These are phyloP conservation scores for Kwoniella shandongensis DNA, from an alignment of 768 basidiomycete genomes.

Conservation along the genomic window DNA sequence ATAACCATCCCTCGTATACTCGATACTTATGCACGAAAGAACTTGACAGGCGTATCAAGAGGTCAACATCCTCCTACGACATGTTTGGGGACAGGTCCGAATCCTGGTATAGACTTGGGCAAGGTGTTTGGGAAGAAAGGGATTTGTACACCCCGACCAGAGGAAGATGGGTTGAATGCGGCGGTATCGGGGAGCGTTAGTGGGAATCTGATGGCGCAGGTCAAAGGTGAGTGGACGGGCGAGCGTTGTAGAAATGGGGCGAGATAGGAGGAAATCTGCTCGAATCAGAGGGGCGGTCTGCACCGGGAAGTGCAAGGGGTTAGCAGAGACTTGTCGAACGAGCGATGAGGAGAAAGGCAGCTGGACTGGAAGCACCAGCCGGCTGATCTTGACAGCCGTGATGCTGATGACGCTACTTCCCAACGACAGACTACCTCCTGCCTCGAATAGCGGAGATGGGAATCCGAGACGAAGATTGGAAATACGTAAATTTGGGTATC, in stretches of 20 bases:
- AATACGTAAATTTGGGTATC: conserved; percentile 48
- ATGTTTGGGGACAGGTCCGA: conserved; percentile 12
- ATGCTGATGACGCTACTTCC: neutral
- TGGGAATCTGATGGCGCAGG: conserved; percentile 32
- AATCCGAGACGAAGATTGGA: conserved; percentile 39
- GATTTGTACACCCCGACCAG: conserved; percentile 11
- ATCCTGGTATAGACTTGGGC: no score
- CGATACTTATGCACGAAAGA: conserved; percentile 14
- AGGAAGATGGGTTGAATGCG: conserved; percentile 44
- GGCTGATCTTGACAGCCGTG: neutral
- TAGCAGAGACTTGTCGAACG: no score
- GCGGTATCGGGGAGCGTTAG: conserved; percentile 42
- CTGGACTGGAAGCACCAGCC: no score
- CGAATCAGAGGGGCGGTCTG: no score
- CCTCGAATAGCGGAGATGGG: conserved; percentile 30
- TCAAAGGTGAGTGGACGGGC: conserved; percentile 31
- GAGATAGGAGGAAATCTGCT: no score
- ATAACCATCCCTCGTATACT: conserved; percentile 36
- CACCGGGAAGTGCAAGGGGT: no score
- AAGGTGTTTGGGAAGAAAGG: neutral
- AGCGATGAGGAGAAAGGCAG: no score
- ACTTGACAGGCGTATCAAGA: conserved; percentile 24
- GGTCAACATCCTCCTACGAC: conserved; percentile 25
- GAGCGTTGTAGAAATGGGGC: no score
- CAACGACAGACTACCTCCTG: conserved; percentile 39